Percentiles rank a stretch among this genome's conserved stretches.
phyloP scores from a whole-genome alignment of 2,329 filamentous ascomycete genomes.

The Nannizziopsis arthrosporioides region DNA sequence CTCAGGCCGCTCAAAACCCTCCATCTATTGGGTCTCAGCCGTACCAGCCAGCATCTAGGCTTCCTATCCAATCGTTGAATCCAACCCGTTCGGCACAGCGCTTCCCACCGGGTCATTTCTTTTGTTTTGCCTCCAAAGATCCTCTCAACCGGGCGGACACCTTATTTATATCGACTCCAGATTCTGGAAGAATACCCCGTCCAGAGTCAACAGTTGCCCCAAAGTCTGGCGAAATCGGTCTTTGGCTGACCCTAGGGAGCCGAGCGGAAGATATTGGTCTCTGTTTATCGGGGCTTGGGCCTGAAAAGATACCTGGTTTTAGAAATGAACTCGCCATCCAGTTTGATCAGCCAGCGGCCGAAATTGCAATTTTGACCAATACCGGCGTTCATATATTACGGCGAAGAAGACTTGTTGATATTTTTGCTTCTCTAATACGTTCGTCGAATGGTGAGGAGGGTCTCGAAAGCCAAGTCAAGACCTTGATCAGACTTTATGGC shows the following conservation, averaged over 20 bases:
- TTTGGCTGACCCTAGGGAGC: conserved; percentile 65
- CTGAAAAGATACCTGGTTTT: conserved; percentile 60
- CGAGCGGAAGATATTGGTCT: conserved; percentile 67
- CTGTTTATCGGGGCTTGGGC: conserved; percentile 60
- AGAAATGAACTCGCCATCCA: conserved; percentile 96
- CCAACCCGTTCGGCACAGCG: conserved; percentile 35
- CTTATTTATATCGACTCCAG: conserved; percentile 76
- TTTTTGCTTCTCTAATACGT: conserved; percentile 73
- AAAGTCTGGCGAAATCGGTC: conserved; percentile 66
- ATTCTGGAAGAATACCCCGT: conserved; percentile 69
- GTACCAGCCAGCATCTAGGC: conserved; percentile 33
- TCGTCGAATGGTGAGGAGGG: conserved; percentile 60
- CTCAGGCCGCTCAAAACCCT: conserved; percentile 17
- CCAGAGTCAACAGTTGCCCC: conserved; percentile 42
- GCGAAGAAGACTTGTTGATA: conserved; percentile 73
- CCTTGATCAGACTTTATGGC: conserved; percentile 76
- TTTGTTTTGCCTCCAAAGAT: conserved; percentile 65
- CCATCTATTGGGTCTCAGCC: conserved; percentile 19
- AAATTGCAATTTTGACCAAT: conserved; percentile 85
- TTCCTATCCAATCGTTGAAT: conserved; percentile 36
- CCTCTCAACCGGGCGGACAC: conserved; percentile 48
- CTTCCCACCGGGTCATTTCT: conserved; percentile 81
- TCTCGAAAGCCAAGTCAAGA: conserved; percentile 67
- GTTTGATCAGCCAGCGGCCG: conserved; percentile 68
- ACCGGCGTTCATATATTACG: conserved; percentile 79